These are phyloP conservation scores for Trichophyton mentagrophytes DNA, from an alignment of 2,329 filamentous ascomycete genomes.

Conservation along the genomic window DNA sequence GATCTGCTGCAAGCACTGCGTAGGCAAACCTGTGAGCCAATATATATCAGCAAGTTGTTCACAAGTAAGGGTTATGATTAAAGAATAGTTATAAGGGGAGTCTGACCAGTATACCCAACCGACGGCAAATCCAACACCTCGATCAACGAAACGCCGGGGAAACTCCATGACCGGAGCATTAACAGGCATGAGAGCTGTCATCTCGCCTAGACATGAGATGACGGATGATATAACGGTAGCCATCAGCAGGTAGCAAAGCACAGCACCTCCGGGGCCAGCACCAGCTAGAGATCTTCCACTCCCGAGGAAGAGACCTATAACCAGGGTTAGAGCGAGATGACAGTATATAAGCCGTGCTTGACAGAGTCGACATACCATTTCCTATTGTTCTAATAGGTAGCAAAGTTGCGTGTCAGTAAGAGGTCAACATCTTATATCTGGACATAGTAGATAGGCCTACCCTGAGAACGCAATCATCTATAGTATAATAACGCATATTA, in stretches of 20 bases:
- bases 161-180: constrained; percentile 32
- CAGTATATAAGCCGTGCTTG: not conserved
- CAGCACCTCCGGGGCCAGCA: constrained; percentile 32
- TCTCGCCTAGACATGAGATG: constrained; percentile 34
- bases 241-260: constrained; percentile 32
- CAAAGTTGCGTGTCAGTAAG: not conserved
- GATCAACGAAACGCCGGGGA: constrained; percentile 29
- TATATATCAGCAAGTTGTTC: not conserved
- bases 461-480: constrained; percentile 37
- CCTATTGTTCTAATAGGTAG: constrained; percentile 24
- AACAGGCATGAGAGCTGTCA: constrained; percentile 32
- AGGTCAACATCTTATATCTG: not conserved
- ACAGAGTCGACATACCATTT: constrained; percentile 21
- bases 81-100: constrained; percentile 11
- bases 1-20: constrained; percentile 23
- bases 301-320: constrained; percentile 29
- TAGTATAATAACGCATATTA: not conserved
- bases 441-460: constrained; percentile 16
- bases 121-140: constrained; percentile 34
- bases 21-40: constrained; percentile 21
- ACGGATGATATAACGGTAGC: constrained; percentile 34
- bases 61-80: constrained; percentile 16
- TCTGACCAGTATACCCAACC: constrained; percentile 36
- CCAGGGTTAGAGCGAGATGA: constrained; percentile 2
- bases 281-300: constrained; percentile 29